Percentiles rank a stretch among this genome's conserved stretches.
phyloP scores from a whole-genome alignment of 1,284 basidiomycete genomes.

The Porodaedalea pini region DNA sequence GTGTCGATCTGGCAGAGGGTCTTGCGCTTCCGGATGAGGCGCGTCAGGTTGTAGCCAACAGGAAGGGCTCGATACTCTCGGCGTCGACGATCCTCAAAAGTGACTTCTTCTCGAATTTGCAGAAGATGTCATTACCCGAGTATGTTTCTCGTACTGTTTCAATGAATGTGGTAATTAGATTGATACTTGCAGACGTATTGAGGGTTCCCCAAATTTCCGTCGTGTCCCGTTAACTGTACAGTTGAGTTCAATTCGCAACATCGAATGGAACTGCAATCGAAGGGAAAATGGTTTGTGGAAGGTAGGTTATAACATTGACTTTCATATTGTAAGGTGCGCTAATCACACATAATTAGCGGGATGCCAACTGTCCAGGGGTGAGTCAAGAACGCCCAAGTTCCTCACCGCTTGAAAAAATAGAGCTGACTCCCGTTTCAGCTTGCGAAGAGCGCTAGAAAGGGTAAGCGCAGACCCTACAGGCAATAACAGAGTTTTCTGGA shows the following conservation, averaged over 20 bases:
- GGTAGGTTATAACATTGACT: constrained; percentile 39
- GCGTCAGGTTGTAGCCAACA: constrained; percentile 77
- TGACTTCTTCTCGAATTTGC: constrained; percentile 92
- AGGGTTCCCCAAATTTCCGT: constrained; percentile 91
- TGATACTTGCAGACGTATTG: constrained; percentile 64
- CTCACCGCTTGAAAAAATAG: background rate
- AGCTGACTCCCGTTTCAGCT: constrained; percentile 40
- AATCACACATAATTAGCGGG: constrained; percentile 47
- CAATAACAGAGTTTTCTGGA: constrained; percentile 79
- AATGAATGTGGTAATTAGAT: constrained; percentile 7
- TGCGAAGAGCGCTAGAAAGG: constrained; percentile 78
- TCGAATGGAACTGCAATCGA: constrained; percentile 39
- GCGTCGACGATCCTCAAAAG: constrained; percentile 95
- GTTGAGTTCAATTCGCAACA: constrained; percentile 41
- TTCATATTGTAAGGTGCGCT: constrained; percentile 17
- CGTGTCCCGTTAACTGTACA: constrained; percentile 60
- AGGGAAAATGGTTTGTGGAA: constrained; percentile 79
- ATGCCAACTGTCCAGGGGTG: constrained; percentile 89
- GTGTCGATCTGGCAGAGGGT: constrained; percentile 67
- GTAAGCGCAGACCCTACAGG: constrained; percentile 79
- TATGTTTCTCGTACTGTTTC: constrained; percentile 36
- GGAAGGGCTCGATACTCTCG: constrained; percentile 85
- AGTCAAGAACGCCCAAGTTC: constrained; percentile 24
- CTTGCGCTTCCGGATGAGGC: constrained; percentile 89
- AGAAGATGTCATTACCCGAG: constrained; percentile 94